Evolutionary conservation across 164 flowering plant species (phyloP), one percentile per base, ranked within the genome.

Genomic region (Vitis amurensis): DNA sequence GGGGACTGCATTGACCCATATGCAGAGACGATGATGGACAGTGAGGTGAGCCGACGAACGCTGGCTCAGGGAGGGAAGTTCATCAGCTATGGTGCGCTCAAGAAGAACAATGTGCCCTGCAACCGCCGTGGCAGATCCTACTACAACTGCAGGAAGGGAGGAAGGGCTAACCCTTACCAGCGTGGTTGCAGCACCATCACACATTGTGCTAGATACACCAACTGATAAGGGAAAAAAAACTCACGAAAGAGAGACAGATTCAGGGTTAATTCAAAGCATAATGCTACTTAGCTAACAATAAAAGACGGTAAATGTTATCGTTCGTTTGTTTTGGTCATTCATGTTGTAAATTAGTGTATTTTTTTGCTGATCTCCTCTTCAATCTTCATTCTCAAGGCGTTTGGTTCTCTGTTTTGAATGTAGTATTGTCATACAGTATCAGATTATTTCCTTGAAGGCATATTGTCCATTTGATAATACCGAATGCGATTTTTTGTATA

Each of bases 161-260:
- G 73, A 2, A n/a, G 31, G 55, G 80, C 74, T 61, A 81, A 81
- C 37, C 84, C 87, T 60, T 84, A 81, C 74, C 52, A 65, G 8
- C 74, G 86, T 11, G 78, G 81, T 0, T 84, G 87, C 79, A 77
- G 71, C 65, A 19, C 10, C 55, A 79, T 84, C 68, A 75, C 87
- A 9, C 53, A 61, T 62, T 81, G 85, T 56, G 61, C 64, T 48
- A 74, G 83, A 71, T 47, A 58, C 27, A 70, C 66, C 58, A 23
- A 64, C 9, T 66, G 50, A 55, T 71, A 44, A 44, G 12, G 17
- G 29, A 23, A 19, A 14, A 59, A 27, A 59, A 17, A 17, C 5
- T 8, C 31, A 59, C 0, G 61, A 53, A n/a, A 53, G 56, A 53
- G 17, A 53, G 56, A 53, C 56, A 53, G 56, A 53, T 14, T 13